Evolutionary conservation across 139 green algal species (phyloP).

Genomic region (Chlorella sp.): DNA sequence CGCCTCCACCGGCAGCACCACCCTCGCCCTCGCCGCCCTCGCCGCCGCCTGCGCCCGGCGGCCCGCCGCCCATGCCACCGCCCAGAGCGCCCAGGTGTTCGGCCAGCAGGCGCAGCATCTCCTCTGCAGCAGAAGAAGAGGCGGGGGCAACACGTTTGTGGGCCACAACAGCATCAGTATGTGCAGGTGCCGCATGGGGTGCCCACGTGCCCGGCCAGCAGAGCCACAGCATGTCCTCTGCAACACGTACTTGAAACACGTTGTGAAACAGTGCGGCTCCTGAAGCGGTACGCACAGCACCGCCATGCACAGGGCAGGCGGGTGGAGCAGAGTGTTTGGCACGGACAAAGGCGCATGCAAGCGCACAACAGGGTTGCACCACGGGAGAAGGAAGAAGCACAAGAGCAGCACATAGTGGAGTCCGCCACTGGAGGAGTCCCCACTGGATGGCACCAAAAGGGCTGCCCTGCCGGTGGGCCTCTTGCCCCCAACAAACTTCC

Average conservation of each 20-base stretch:
- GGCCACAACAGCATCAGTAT: too few relatives aligned
- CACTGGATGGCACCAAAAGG: too few relatives aligned
- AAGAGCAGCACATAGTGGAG: too few relatives aligned
- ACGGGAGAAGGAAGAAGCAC: too few relatives aligned
- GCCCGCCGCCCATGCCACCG: not conserved
- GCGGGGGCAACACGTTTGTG: not conserved
- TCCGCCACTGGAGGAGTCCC: too few relatives aligned
- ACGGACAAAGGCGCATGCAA: not conserved
- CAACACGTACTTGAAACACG: too few relatives aligned
- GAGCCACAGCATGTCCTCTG: not conserved
- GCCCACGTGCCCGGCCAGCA: not conserved
- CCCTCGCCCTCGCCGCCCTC: not conserved
- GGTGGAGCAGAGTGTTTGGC: not conserved
- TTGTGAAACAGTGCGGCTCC: too few relatives aligned
- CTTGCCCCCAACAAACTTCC: too few relatives aligned
- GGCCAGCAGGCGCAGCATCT: conserved; percentile 16
- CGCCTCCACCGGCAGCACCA: not conserved
- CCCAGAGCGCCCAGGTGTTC: not conserved
- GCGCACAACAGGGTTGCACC: too few relatives aligned
- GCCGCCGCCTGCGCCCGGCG: not conserved
- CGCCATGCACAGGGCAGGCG: not conserved
- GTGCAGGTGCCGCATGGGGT: not conserved
- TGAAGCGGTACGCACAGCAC: too few relatives aligned
- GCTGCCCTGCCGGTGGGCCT: too few relatives aligned
- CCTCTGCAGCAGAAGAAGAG: not conserved